Percentiles rank a stretch among this genome's conserved stretches.
phyloP scores from a whole-genome alignment of 768 basidiomycete species.

The Boletus vinaceobasis region DNA sequence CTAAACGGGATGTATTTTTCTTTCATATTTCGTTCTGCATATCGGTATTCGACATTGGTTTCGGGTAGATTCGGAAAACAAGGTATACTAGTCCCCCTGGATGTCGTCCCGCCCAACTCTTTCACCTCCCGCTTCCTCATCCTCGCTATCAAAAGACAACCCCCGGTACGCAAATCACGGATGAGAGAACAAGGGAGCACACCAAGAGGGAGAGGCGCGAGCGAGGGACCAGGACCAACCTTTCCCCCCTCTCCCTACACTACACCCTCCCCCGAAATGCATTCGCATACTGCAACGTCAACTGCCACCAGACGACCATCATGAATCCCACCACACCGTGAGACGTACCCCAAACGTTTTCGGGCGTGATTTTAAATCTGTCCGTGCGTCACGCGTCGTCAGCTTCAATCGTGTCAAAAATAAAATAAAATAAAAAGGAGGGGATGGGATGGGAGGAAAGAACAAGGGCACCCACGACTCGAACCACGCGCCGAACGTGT shows the following conservation, averaged over 20 bases:
- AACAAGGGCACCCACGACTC: conserved; percentile 50
- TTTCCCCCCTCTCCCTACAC: neutral
- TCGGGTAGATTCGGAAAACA: neutral
- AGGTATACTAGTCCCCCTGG: too few species aligned
- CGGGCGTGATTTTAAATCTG: conserved; percentile 57
- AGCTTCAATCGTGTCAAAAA: neutral
- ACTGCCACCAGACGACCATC: conserved; percentile 83
- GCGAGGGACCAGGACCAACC: neutral
- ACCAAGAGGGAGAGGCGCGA: neutral
- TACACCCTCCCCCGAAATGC: conserved; percentile 31
- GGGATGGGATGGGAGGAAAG: neutral
- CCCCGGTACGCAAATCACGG: neutral
- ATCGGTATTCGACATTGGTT: too few species aligned
- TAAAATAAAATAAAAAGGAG: neutral
- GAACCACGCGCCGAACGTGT: conserved; percentile 55
- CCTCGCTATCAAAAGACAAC: neutral
- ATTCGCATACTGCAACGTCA: conserved; percentile 52
- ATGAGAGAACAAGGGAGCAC: neutral
- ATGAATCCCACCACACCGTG: conserved; percentile 71
- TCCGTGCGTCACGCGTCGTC: neutral
- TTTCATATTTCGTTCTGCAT: too few species aligned
- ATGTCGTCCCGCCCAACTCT: neutral
- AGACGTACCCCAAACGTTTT: conserved; percentile 64
- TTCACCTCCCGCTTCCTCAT: neutral
- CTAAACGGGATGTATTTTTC: conserved; percentile 30